A percentile compares a stretch with the other conserved stretches of the same genome.
Conservation (phyloP, 2,329 filamentous ascomycete genomes). For the Colletotrichum sp. region DNA sequence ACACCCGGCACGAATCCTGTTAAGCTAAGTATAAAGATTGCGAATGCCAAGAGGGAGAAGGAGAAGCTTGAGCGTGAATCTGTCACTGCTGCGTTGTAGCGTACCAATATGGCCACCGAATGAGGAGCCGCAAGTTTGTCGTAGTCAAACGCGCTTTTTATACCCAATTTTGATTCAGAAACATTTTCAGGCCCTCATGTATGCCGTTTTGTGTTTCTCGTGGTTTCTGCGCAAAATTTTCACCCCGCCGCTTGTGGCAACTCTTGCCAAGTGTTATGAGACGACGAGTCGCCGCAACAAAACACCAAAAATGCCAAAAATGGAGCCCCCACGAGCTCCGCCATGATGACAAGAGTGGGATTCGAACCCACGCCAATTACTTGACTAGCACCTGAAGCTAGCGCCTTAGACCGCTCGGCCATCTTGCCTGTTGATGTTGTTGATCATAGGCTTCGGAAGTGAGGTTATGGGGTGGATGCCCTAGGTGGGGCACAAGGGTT, state of each 20-base stretch:
- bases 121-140: not conserved
- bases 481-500: not conserved
- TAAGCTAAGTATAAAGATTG: constrained; percentile 21
- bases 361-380: not conserved
- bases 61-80: not conserved
- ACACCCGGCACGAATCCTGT: constrained; percentile 13
- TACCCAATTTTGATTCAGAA: not conserved
- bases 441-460: rapidly evolving
- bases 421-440: not conserved
- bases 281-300: not conserved
- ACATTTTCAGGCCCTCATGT: rapidly evolving
- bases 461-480: not conserved
- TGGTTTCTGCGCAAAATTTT: not conserved
- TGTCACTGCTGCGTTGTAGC: not conserved
- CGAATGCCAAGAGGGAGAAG: constrained; percentile 17
- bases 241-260: rapidly evolving
- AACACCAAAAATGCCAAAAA: not conserved
- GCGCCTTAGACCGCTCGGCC: not conserved
- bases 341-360: not conserved
- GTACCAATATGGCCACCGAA: too few species aligned
- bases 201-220: not conserved
- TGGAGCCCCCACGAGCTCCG: rapidly evolving
- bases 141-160: not conserved
- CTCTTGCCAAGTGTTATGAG: not conserved
- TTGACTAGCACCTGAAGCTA: constrained; percentile 4